Evolutionary conservation across 2,329 filamentous ascomycete species (phyloP).

Genomic region (Cryphonectria japonica): DNA sequence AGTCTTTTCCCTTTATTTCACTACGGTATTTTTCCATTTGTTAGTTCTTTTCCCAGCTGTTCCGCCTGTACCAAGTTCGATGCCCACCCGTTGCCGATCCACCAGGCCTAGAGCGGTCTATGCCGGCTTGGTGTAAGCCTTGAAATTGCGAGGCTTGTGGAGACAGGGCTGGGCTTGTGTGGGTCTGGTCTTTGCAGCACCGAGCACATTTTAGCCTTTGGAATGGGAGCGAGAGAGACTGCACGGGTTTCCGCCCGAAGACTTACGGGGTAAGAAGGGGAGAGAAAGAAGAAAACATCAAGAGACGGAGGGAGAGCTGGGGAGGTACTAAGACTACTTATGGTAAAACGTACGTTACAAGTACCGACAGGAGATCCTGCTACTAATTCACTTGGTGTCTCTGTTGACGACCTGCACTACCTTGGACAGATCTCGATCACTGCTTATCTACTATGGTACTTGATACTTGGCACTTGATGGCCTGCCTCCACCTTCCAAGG

Average conservation of each 20-base stretch:
- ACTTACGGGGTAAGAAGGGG: background rate
- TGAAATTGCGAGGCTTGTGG: conserved; percentile 15
- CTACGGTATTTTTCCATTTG: background rate
- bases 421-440: background rate
- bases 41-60: background rate
- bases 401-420: background rate
- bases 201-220: background rate
- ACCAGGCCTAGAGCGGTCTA: conserved; percentile 28
- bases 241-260: background rate
- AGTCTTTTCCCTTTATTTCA: too few species aligned
- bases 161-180: background rate
- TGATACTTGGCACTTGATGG: background rate
- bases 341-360: background rate
- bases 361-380: background rate
- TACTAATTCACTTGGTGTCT: background rate
- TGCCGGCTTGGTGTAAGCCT: conserved; percentile 18
- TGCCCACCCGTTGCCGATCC: conserved; percentile 18
- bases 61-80: background rate
- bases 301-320: background rate
- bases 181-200: background rate
- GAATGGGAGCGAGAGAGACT: background rate
- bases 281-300: background rate
- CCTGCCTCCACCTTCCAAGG: background rate
- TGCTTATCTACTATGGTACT: background rate
- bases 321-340: background rate